Percentiles rank a stretch among this genome's conserved stretches.
phyloP scores from a whole-genome alignment of 257 asterid genomes.

The Solanum peruvianum region DNA sequence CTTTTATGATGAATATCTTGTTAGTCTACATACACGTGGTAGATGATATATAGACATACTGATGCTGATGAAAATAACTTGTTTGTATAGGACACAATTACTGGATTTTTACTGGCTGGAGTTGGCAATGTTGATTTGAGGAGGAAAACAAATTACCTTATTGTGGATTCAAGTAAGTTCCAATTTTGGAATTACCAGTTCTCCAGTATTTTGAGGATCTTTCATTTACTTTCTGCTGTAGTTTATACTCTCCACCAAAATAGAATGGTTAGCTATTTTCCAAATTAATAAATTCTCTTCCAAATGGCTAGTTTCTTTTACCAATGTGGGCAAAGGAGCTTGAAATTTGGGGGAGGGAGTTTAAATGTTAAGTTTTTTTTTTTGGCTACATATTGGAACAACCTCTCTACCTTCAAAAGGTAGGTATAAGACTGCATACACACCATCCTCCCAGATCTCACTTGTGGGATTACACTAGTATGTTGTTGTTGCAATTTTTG shows the following conservation, averaged over 20 bases:
- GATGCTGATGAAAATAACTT: background rate
- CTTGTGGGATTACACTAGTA: background rate
- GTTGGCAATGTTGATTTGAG: constrained; percentile 97
- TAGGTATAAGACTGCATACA: background rate
- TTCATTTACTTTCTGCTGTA: background rate
- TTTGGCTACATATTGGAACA: background rate
- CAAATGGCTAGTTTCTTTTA: background rate
- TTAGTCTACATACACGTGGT: background rate
- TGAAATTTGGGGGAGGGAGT: background rate
- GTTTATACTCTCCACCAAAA: background rate
- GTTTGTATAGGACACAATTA: constrained; percentile 62
- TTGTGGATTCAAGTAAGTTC: constrained; percentile 82
- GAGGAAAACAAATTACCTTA: constrained; percentile 86
- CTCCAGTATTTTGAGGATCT: background rate
- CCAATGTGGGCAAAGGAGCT: background rate
- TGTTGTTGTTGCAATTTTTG: background rate
- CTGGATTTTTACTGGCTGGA: constrained; percentile 93
- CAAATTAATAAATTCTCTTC: background rate
- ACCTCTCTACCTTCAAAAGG: background rate
- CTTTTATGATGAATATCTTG: background rate
- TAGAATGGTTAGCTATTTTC: background rate
- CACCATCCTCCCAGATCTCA: background rate
- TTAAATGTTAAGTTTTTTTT: background rate
- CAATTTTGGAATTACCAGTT: background rate
- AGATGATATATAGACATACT: background rate